phyloP scores from a whole-genome alignment of 2,329 filamentous ascomycete genomes.

The Pseudogymnoascus sp. region DNA sequence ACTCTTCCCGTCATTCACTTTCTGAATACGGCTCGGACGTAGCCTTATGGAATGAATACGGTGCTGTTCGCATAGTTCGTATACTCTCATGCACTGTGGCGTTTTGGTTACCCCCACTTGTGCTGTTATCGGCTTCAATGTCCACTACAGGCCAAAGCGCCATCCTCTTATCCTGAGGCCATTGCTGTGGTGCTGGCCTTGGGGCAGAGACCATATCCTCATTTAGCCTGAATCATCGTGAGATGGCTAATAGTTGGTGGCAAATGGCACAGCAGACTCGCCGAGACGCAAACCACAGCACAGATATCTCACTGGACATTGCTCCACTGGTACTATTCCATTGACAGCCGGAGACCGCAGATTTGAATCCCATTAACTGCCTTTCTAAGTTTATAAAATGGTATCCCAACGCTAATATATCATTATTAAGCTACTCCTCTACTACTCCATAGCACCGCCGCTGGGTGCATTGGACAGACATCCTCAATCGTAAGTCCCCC shows the following conservation, averaged over 20 bases:
- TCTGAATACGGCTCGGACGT: not conserved
- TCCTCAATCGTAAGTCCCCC: not conserved
- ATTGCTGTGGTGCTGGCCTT: not conserved
- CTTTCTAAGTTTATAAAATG: not conserved
- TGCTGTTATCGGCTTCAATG: not conserved
- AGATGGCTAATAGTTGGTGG: not conserved
- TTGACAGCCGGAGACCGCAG: not conserved
- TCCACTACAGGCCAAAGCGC: not conserved
- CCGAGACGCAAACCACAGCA: not conserved
- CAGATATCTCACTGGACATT: not conserved
- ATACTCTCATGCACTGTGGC: not conserved
- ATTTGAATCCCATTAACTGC: not conserved
- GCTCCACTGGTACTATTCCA: too few species aligned
- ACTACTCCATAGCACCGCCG: not conserved
- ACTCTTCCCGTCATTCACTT: not conserved
- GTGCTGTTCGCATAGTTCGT: not conserved
- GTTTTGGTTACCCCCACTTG: not conserved
- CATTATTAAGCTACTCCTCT: not conserved
- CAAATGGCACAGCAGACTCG: not conserved
- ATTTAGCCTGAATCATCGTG: not conserved
- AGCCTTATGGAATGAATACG: not conserved
- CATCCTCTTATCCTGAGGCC: not conserved
- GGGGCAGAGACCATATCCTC: not conserved
- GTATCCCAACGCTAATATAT: not conserved
- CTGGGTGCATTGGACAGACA: not conserved